A percentile compares a stretch with the other conserved stretches of the same genome.
Conservation (phyloP, 208 protist genomes). For the Acanthamoeba sp. region DNA sequence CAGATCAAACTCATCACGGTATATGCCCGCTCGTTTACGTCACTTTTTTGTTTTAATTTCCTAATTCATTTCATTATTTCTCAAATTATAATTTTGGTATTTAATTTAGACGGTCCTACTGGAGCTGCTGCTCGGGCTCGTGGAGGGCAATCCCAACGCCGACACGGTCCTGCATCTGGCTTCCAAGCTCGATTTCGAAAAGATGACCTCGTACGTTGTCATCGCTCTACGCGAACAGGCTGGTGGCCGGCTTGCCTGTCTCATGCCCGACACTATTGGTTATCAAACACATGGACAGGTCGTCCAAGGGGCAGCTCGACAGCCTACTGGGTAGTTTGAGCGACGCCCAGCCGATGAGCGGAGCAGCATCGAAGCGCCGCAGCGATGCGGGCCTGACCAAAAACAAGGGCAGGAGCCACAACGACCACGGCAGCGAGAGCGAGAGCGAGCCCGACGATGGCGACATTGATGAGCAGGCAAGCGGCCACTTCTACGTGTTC, state of each 20-base stretch:
- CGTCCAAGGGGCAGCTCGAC: background rate
- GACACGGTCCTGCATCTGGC: slow-evolving; percentile 52
- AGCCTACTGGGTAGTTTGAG: too few relatives aligned
- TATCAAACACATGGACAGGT: background rate
- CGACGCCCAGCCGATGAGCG: too few relatives aligned
- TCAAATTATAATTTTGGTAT: too few relatives aligned
- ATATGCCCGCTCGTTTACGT: background rate
- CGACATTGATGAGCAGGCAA: background rate
- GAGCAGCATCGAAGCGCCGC: too few relatives aligned
- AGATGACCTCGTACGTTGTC: slow-evolving; percentile 13
- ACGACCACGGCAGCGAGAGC: background rate
- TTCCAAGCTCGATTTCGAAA: slow-evolving; percentile 62
- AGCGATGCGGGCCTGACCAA: background rate
- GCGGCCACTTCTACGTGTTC: slow-evolving; percentile 50
- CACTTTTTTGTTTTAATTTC: background rate
- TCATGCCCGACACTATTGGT: background rate
- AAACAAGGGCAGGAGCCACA: background rate
- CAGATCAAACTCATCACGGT: slow-evolving; percentile 50
- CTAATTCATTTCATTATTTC: background rate
- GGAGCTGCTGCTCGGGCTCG: slow-evolving; percentile 61
- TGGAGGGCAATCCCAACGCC: slow-evolving; percentile 72
- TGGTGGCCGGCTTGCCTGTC: too few relatives aligned
- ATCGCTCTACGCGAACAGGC: too few relatives aligned
- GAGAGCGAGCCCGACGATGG: background rate
- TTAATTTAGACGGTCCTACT: slow-evolving; percentile 2